phyloP scores from a whole-genome alignment of 2,329 filamentous ascomycete genomes.

The Onygena corvina region DNA sequence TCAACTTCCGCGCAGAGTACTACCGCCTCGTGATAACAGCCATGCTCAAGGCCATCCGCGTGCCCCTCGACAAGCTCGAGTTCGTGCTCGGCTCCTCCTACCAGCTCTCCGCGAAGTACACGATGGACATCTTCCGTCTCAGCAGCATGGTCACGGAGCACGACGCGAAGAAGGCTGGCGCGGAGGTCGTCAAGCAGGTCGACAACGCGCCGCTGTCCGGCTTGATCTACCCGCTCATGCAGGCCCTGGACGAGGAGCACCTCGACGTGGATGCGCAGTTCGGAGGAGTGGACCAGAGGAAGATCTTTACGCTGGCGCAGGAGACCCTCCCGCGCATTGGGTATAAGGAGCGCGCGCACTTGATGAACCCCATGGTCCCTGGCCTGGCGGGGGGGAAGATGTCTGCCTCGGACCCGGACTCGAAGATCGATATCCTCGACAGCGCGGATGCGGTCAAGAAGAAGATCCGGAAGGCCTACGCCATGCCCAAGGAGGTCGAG shows the following conservation, averaged over 20 bases:
- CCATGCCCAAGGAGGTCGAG: slow-evolving; percentile 61
- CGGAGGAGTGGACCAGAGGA: slow-evolving; percentile 72
- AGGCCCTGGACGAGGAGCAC: slow-evolving; percentile 83
- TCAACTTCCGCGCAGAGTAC: slow-evolving; percentile 63
- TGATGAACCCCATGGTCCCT: slow-evolving; percentile 82
- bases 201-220: slow-evolving; percentile 62
- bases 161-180: slow-evolving; percentile 78
- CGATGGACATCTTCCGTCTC: slow-evolving; percentile 79
- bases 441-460: slow-evolving; percentile 58
- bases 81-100: slow-evolving; percentile 69
- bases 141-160: slow-evolving; percentile 59
- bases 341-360: slow-evolving; percentile 62
- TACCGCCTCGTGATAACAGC: slow-evolving; percentile 61
- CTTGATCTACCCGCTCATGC: slow-evolving; percentile 73
- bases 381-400: slow-evolving; percentile 78
- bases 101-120: slow-evolving; percentile 56
- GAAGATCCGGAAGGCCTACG: slow-evolving; percentile 78
- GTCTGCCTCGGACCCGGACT: slow-evolving; percentile 53
- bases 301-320: slow-evolving; percentile 74
- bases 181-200: slow-evolving; percentile 89
- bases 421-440: slow-evolving; percentile 88
- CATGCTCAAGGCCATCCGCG: slow-evolving; percentile 57
- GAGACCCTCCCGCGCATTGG: slow-evolving; percentile 77
- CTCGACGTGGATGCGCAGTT: slow-evolving; percentile 81
- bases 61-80: slow-evolving; percentile 59